Evolutionary conservation across 2,329 filamentous ascomycete species (phyloP).

Genomic region (Fusarium sp.): DNA sequence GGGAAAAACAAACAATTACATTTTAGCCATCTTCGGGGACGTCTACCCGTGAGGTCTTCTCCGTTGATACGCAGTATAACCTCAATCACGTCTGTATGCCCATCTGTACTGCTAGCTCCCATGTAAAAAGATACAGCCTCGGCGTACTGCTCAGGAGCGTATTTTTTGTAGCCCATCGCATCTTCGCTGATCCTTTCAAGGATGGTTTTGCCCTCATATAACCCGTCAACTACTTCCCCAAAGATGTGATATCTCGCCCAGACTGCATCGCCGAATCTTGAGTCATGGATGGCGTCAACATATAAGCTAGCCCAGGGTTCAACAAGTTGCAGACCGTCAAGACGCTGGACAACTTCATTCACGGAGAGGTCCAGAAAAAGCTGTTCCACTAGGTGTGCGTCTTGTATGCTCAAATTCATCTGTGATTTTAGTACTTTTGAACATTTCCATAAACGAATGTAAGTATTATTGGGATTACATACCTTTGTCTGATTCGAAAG

Average conservation of each 20-base stretch:
- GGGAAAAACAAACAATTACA: too few relatives aligned
- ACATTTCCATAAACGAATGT: too few relatives aligned
- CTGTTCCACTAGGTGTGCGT: background rate
- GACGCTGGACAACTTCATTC: background rate
- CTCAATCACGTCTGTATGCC: background rate
- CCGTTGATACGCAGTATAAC: background rate
- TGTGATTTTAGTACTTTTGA: background rate
- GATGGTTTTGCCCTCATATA: background rate
- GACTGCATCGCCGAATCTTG: conserved; percentile 3
- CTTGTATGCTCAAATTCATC: rapidly evolving
- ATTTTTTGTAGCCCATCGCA: background rate
- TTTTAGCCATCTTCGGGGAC: background rate
- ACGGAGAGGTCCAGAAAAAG: background rate
- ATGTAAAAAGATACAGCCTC: background rate
- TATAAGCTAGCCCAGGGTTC: background rate
- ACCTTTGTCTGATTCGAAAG: background rate
- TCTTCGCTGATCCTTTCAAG: background rate
- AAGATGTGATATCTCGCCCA: conserved; percentile 10
- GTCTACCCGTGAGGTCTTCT: background rate
- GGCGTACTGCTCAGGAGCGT: background rate
- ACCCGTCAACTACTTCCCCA: background rate
- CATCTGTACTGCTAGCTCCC: background rate
- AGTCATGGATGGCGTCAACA: background rate
- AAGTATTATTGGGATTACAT: background rate
- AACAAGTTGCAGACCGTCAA: background rate